Conservation (phyloP, 305 asterid genomes). For the Solanum hybrid region DNA sequence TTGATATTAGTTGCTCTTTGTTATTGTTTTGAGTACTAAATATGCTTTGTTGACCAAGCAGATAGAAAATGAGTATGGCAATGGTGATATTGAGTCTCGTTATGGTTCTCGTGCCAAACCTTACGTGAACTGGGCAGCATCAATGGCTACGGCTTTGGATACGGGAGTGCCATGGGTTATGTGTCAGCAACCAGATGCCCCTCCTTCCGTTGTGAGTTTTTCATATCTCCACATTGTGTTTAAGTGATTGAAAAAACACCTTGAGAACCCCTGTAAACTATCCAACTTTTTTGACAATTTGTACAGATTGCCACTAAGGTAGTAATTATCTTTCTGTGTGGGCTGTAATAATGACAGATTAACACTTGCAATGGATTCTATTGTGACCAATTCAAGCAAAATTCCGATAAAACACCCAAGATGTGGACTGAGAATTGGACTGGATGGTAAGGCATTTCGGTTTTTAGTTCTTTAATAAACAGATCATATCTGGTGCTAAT, state of each 20-base stretch:
- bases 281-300: not conserved
- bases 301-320: not conserved
- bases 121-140: conserved; percentile 81
- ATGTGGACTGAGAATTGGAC: conserved; percentile 99
- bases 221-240: not conserved
- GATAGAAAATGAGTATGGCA: conserved; percentile 98
- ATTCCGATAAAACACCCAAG: conserved; percentile 64
- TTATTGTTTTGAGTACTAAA: not conserved
- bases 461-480: not conserved
- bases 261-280: not conserved
- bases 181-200: conserved; percentile 93
- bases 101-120: conserved; percentile 64
- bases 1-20: not conserved
- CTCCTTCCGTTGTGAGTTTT: conserved; percentile 66
- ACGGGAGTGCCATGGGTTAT: conserved; percentile 95
- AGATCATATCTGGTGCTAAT: not conserved
- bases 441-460: conserved; percentile 54
- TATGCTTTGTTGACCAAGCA: conserved; percentile 7
- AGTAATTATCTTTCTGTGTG: not conserved
- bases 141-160: conserved; percentile 70
- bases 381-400: conserved; percentile 89
- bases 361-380: conserved; percentile 96
- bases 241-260: not conserved
- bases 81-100: conserved; percentile 28
- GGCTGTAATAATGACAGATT: conserved; percentile 42